Evolutionary conservation across 257 asterid genomes (phyloP), one percentile per base, ranked within the genome.

Genomic region (Solanum sitiens): DNA sequence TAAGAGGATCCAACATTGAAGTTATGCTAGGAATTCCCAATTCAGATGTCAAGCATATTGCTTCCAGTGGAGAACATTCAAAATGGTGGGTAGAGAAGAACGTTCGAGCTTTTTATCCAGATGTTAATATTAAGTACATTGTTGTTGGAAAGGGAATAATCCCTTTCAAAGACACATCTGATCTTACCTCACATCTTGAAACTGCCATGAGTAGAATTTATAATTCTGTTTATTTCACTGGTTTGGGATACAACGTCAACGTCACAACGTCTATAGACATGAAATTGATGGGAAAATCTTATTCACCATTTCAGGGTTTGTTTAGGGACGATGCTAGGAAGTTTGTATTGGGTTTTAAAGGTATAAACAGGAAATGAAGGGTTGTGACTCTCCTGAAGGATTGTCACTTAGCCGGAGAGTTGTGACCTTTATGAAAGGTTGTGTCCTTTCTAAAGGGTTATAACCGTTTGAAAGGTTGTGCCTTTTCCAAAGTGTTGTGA

Each of bases 91-190:
- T 70, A 70, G 11, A 14, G 40, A 70, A 70, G 14, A 70, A 30
- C 6, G 11, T 70, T 70, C 4, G 75, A 70, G 75, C 2, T 70
- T 70, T 27, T 18, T 30, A 6, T 14, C 40, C 23, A 30, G 40
- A 70, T 70, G 75, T 65, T 6, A 74, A 84, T 9, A 80, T 94
- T 53, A 45, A 40, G 3, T 92, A 72, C 82, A 77, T 93, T 1
- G 84, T 91, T 6, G 93, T 91, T 3, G 94, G 93, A 9, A 93
- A 94, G 27, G 94, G 91, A 50, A 82, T 90, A 53, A 82, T 35
- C 75, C 92, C 91, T 2, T 65, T 65, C 72, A 27, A 37, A 25
- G 8, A 15, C 73, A 67, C 73, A 65, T 25, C 73, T 67, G 1
- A 67, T 67, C 35, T 67, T 67, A 67, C 73, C 35, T 67, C 73